Percentiles rank a stretch among this genome's conserved stretches.
Conservation (phyloP, 1,284 basidiomycete species). For the Meira nashicola region DNA sequence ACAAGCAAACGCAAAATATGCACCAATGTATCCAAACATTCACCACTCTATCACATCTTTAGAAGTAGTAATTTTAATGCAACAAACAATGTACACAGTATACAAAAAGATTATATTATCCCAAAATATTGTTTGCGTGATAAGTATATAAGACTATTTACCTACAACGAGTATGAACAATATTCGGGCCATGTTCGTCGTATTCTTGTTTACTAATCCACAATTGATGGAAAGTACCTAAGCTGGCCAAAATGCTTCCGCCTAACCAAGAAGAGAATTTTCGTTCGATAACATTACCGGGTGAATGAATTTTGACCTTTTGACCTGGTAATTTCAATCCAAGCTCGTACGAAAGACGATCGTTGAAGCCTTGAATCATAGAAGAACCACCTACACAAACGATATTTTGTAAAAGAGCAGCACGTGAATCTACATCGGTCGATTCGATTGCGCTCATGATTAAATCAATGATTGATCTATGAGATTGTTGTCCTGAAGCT, state of each 20-base stretch:
- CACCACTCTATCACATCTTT: too few relatives aligned
- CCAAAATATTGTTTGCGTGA: background rate
- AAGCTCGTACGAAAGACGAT: constrained; percentile 78
- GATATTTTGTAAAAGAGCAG: constrained; percentile 83
- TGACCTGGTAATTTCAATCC: constrained; percentile 20
- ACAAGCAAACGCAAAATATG: too few relatives aligned
- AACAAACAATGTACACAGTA: too few relatives aligned
- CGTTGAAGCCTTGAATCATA: constrained; percentile 76
- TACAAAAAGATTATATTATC: background rate
- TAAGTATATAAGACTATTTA: background rate
- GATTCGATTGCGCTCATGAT: constrained; percentile 74
- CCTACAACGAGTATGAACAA: constrained; percentile 47
- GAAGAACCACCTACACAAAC: constrained; percentile 90
- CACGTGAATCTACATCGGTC: constrained; percentile 86
- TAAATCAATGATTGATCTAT: constrained; percentile 54
- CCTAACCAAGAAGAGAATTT: constrained; percentile 50
- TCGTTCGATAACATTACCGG: constrained; percentile 49
- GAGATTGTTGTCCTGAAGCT: background rate
- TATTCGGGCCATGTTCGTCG: constrained; percentile 47
- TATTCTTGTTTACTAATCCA: constrained; percentile 52
- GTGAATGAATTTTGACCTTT: constrained; percentile 49
- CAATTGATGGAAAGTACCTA: constrained; percentile 52
- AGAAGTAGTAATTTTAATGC: too few relatives aligned
- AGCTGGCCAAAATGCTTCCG: constrained; percentile 43
- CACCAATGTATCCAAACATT: too few relatives aligned